Evolutionary conservation across 768 basidiomycete species (phyloP), one percentile per base, ranked within the genome.

Genomic region (Trametes cingulata): DNA sequence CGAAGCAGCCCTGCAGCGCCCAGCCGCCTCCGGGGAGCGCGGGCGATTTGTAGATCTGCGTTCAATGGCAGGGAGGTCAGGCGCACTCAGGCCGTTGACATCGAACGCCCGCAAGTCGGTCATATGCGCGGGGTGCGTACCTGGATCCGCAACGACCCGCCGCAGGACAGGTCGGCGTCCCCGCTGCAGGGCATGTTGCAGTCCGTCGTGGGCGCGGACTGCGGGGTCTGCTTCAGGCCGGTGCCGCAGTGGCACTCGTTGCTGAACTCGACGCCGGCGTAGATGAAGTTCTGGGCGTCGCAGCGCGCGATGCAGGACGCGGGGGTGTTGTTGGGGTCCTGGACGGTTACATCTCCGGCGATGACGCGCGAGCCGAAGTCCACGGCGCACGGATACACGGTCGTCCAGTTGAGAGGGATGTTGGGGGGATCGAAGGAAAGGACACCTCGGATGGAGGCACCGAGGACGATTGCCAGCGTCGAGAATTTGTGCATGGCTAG

Each of bases 161-260:
- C 68, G 55, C 66, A 69, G 14, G 66, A 57, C 17, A 60, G 37
- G 17, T 43, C 57, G 14, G 51, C 20, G 27, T 63, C 56, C 15
- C 62, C 64, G 2, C 59, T 22, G 49, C 68, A 69, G 17, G 64
- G 50, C 51, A 69, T 64, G 56, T 63, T 37, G 64, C 68, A 69
- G 12, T 64, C 64, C 10, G 46, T 19, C n/a, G 33, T 37, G n/a
- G 68, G 66, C 7, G 62, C 60, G 9, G 14, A 13, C 36, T 22
- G 42, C 2, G 61, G 61, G 25, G 56, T 49, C 19, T 48, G 60
- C 9, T 53, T 51, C 20, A 57, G 63, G 5, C 68, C 64, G 10
- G 62, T 65, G 5, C 64, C 68, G 52, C 68, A 69, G 55, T 69
- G 68, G 52, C 68, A 69, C 48, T 69, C 68, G 58, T 62, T 49